Evolutionary conservation across 129 eudicot genomes (phyloP), one percentile per base, ranked within the genome.

Genomic region (Pittosporum tobira): DNA sequence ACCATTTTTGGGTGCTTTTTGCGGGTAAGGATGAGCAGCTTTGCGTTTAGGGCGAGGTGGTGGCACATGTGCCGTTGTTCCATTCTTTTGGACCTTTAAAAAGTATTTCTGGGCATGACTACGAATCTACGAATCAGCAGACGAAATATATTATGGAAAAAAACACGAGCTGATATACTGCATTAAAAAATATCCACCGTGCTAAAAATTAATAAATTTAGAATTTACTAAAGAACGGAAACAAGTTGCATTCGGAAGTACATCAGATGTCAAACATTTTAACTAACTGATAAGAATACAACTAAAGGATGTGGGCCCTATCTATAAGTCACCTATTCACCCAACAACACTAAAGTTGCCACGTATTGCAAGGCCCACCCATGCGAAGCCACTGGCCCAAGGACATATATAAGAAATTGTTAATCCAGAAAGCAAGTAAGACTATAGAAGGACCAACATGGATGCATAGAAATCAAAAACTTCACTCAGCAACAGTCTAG

Each of bases 31-130:
- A 76, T 91, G 99, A 61, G 99, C 74, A 57, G 99, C 94, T 77
- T 87, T 91, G 68, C 96, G 84, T 69, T 91, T 91, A 16, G 99
- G 96, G 58, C 99, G 99, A 70, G 99, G 99, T 38, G 99, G 99
- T 31, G 99, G 99, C n/a, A 91, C 99, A 61, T 91, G 99, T 18
- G 99, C 99, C 55, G 71, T 73, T 30, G 94, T 73, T 48, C 99
- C 99, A 65, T 87, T 91, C 81, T 91, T 87, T 65, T 91, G 99
- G 62, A 91, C 99, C 79, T 91, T 91, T 23, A 91, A 62, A 71
- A 91, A 91, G 84, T 91, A 91, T 64, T 91, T 91, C 55, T 91
- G 99, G 37, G 99, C 99, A 67, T 91, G 99, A 61, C 99, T 91
- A 48, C 99, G 81, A 27, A 91, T 91, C 99, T 91, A 87, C 49